A percentile compares a stretch with the other conserved stretches of the same genome.
Conservation (phyloP, 2,329 filamentous ascomycete genomes). For the Xylaria sp. region DNA sequence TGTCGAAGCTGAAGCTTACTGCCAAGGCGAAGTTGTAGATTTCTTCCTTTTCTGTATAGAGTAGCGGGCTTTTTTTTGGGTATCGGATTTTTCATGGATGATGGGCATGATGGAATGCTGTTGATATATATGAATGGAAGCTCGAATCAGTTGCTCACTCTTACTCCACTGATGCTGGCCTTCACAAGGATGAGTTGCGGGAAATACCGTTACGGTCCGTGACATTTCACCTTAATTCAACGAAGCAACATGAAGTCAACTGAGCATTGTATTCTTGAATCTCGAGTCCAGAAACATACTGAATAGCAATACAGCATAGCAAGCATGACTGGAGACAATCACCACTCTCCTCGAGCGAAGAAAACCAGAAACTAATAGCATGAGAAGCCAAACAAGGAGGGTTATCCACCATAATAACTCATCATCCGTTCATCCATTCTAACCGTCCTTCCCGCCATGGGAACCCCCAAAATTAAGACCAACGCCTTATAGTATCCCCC, state of each 20-base stretch:
- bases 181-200: too few relatives aligned
- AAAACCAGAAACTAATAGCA: too few relatives aligned
- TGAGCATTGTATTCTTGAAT: too few relatives aligned
- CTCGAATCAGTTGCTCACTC: too few relatives aligned
- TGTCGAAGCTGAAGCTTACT: conserved; percentile 52
- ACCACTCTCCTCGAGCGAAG: not conserved
- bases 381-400: not conserved
- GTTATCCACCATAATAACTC: conserved; percentile 7
- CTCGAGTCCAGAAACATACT: too few relatives aligned
- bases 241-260: too few relatives aligned
- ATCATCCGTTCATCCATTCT: not conserved
- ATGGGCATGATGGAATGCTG: too few relatives aligned
- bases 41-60: not conserved
- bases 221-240: too few relatives aligned
- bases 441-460: not conserved
- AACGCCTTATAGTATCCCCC: not conserved
- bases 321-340: not conserved
- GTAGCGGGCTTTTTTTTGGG: not conserved
- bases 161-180: too few relatives aligned
- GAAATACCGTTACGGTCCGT: too few relatives aligned
- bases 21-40: conserved; percentile 51
- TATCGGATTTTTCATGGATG: not conserved
- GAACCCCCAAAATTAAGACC: not conserved
- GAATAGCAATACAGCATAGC: not conserved
- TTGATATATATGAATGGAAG: too few relatives aligned